Percentiles rank a stretch among this genome's conserved stretches.
These are phyloP conservation scores for Pseudozyma flocculosa DNA, from an alignment of 1,284 basidiomycete species.

Conservation along the genomic window DNA sequence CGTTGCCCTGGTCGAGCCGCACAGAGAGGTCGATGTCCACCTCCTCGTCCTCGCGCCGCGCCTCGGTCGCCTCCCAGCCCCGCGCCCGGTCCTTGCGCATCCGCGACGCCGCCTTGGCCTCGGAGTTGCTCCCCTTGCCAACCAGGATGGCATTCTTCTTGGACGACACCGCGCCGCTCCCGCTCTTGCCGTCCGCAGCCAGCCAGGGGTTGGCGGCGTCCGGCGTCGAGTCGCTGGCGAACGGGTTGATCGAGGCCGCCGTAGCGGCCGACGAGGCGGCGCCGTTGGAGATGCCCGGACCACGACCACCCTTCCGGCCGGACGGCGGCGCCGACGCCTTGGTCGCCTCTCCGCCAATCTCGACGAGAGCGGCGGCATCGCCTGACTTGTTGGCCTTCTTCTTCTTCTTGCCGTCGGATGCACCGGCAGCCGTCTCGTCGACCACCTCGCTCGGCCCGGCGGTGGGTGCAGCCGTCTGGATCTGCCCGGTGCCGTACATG, in stretches of 20 bases:
- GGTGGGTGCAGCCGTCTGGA: background rate
- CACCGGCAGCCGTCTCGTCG: too few species aligned
- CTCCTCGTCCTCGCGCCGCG: conserved; percentile 6
- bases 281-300: too few species aligned
- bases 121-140: conserved; percentile 12
- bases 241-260: too few species aligned
- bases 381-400: background rate
- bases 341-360: conserved; percentile 11
- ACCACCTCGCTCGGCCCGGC: background rate
- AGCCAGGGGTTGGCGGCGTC: conserved; percentile 40
- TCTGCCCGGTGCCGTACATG: conserved; percentile 24
- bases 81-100: conserved; percentile 19
- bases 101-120: conserved; percentile 23
- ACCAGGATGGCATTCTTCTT: conserved; percentile 32
- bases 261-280: too few species aligned
- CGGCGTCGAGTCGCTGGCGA: background rate
- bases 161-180: conserved; percentile 13
- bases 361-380: conserved; percentile 1
- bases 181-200: conserved; percentile 2
- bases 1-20: background rate
- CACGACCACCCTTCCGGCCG: too few species aligned
- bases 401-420: background rate
- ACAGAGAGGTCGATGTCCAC: conserved; percentile 12
- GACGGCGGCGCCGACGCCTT: too few species aligned
- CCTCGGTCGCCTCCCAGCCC: conserved; percentile 28